Evolutionary conservation across 805 yeast genomes (phyloP).

Genomic region (Kazachstania africana): DNA sequence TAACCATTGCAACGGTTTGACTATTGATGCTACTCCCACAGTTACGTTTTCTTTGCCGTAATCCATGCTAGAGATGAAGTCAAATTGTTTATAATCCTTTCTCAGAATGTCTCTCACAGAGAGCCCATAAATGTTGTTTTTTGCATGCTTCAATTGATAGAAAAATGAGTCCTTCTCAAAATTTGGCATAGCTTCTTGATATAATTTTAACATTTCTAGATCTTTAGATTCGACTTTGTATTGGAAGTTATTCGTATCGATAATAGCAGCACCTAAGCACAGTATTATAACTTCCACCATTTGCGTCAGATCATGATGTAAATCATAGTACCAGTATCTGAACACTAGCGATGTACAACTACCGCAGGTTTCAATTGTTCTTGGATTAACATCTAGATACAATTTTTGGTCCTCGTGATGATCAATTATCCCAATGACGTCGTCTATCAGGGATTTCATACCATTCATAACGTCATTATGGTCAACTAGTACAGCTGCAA

Average conservation of each 20-base stretch:
- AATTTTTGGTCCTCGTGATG: conserved; percentile 71
- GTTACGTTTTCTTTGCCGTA: conserved; percentile 13
- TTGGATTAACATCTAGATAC: conserved; percentile 42
- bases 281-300: conserved; percentile 32
- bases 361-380: conserved; percentile 53
- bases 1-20: conserved; percentile 52
- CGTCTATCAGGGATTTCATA: conserved; percentile 20
- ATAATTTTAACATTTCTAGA: conserved; percentile 30
- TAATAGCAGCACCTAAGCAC: conserved; percentile 53
- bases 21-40: conserved; percentile 72
- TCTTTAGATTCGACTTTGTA: conserved; percentile 56
- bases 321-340: conserved; percentile 38
- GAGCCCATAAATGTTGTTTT: conserved; percentile 53
- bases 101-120: conserved; percentile 48
- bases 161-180: conserved; percentile 20
- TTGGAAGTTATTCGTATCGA: conserved; percentile 64
- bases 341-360: conserved; percentile 73
- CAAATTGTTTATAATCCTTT: conserved; percentile 78
- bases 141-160: conserved; percentile 33
- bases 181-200: conserved; percentile 20
- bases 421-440: conserved; percentile 58
- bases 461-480: conserved; percentile 60
- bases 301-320: too few relatives aligned
- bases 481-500: conserved; percentile 61
- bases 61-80: conserved; percentile 24